Conservation (phyloP, 2,329 filamentous ascomycete genomes). For the Fusarium metavorans region DNA sequence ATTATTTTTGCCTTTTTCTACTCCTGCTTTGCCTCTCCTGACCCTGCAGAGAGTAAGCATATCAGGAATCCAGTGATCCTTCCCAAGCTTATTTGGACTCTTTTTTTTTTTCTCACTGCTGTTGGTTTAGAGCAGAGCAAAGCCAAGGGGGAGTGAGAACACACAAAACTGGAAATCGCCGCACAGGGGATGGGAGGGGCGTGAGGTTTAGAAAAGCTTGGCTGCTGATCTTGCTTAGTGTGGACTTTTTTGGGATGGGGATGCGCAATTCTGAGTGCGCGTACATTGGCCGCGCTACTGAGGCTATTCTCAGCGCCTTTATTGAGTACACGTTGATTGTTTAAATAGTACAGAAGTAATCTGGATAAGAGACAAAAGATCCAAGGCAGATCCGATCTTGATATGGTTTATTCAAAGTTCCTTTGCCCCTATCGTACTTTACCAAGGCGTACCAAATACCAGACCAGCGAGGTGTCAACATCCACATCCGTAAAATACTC, state of each 20-base stretch:
- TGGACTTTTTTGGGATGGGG: not conserved
- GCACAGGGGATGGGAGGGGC: conserved; percentile 18
- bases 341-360: not conserved
- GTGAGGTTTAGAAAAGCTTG: conserved; percentile 24
- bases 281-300: not conserved
- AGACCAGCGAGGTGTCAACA: not conserved
- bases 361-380: not conserved
- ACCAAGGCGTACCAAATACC: not conserved
- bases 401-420: not conserved
- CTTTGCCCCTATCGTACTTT: not conserved
- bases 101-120: not conserved
- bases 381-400: not conserved
- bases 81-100: conserved; percentile 32
- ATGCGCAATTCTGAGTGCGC: conserved; percentile 13
- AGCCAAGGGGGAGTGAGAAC: conserved; percentile 14
- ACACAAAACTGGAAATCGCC: conserved; percentile 22
- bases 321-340: not conserved
- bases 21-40: not conserved
- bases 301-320: not conserved
- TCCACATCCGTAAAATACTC: not conserved
- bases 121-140: conserved; percentile 25
- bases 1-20: not conserved
- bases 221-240: conserved; percentile 33
- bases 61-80: conserved; percentile 25
- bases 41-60: conserved; percentile 39